Evolutionary conservation across 1,284 basidiomycete species (phyloP).

Genomic region (Pterulicium gracile): DNA sequence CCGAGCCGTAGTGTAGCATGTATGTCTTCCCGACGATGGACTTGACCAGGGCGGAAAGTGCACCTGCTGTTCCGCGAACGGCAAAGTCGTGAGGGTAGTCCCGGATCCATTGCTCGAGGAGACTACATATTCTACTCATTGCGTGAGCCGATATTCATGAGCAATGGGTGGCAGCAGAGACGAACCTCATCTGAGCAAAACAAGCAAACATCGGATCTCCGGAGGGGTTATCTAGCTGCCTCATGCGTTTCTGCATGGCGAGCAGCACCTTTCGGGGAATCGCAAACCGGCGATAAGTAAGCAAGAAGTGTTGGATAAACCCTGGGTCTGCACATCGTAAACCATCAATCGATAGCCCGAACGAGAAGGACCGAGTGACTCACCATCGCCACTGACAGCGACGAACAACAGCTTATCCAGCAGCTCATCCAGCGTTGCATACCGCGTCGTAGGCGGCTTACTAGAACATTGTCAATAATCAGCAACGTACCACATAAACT

Average conservation of each 20-base stretch:
- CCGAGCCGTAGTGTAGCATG: constrained; percentile 70
- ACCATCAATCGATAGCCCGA: constrained; percentile 10
- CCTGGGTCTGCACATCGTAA: constrained; percentile 41
- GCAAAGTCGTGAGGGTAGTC: constrained; percentile 69
- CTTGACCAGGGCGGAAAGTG: constrained; percentile 62
- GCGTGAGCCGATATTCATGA: constrained; percentile 9
- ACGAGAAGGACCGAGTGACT: constrained; percentile 13
- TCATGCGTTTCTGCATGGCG: constrained; percentile 77
- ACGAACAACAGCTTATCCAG: constrained; percentile 69
- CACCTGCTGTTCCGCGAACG: constrained; percentile 58
- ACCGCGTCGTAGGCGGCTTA: constrained; percentile 42
- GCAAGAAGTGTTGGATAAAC: constrained; percentile 66
- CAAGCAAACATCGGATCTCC: constrained; percentile 74
- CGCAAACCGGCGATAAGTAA: constrained; percentile 71
- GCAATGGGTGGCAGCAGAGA: constrained; percentile 4
- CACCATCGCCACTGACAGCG: constrained; percentile 69
- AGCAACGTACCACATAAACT: constrained; percentile 4
- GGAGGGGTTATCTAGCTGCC: constrained; percentile 58
- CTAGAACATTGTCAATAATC: constrained; percentile 20
- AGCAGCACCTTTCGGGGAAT: constrained; percentile 65
- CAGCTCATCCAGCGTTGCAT: constrained; percentile 63
- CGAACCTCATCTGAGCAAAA: constrained; percentile 73
- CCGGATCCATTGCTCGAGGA: constrained; percentile 65
- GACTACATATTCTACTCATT: constrained; percentile 52
- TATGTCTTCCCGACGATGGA: constrained; percentile 69